Conservation (phyloP, 2,329 filamentous ascomycete genomes). For the Mycosphaerella sp. region DNA sequence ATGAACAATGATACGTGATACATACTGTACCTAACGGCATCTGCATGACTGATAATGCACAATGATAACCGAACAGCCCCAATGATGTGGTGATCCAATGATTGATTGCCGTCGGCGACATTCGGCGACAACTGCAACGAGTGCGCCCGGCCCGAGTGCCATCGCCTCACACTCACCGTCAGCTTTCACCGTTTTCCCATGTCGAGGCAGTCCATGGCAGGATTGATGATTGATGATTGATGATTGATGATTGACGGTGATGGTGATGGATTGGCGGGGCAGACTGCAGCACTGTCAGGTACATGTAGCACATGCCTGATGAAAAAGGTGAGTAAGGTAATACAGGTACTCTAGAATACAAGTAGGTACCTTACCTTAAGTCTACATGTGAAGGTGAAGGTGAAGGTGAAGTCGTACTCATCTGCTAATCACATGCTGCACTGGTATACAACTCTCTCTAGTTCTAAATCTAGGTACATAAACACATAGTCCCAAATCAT, state of each 20-base stretch:
- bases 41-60: slow-evolving; percentile 12
- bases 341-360: too few relatives aligned
- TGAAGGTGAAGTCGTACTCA: not conserved
- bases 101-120: not conserved
- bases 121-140: not conserved
- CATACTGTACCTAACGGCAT: too few relatives aligned
- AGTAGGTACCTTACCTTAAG: too few relatives aligned
- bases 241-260: too few relatives aligned
- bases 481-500: slow-evolving; percentile 28
- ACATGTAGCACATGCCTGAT: not conserved
- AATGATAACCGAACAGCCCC: not conserved
- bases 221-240: too few relatives aligned
- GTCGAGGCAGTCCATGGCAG: too few relatives aligned
- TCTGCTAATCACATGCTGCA: not conserved
- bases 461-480: not conserved
- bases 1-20: too few relatives aligned
- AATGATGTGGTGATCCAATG: not conserved
- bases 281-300: slow-evolving; percentile 1
- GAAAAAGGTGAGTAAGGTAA: not conserved
- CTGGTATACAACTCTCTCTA: not conserved
- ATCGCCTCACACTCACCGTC: too few relatives aligned
- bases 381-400: not conserved
- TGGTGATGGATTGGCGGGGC: not conserved
- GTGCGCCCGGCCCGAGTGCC: slow-evolving; percentile 1
- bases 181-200: too few relatives aligned